A percentile compares a stretch with the other conserved stretches of the same genome.
Conservation (phyloP, 2,329 filamentous ascomycete genomes). For the Hymenoscyphus repandus region DNA sequence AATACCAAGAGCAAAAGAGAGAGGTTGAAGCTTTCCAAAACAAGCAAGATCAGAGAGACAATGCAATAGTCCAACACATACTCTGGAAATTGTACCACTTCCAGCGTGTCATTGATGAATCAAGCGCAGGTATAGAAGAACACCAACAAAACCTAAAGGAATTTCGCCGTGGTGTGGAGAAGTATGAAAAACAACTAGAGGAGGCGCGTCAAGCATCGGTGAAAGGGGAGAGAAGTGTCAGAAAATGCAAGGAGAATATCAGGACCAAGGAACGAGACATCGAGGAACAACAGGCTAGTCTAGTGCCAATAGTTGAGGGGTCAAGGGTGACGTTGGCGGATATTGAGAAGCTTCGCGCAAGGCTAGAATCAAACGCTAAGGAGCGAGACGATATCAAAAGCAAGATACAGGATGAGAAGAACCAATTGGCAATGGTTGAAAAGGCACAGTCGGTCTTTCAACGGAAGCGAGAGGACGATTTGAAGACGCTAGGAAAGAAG, state of each 20-base stretch:
- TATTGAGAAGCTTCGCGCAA: slow-evolving; percentile 60
- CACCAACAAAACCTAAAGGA: slow-evolving; percentile 95
- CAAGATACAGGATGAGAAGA: slow-evolving; percentile 68
- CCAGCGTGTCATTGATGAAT: slow-evolving; percentile 88
- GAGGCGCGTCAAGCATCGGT: slow-evolving; percentile 79
- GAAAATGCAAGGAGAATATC: slow-evolving; percentile 44
- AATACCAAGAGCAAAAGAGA: slow-evolving; percentile 93
- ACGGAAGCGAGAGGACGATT: slow-evolving; percentile 75
- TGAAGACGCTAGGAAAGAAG: slow-evolving; percentile 81
- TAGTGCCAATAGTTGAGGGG: slow-evolving; percentile 91
- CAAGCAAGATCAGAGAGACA: slow-evolving; percentile 85
- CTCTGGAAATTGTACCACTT: slow-evolving; percentile 97
- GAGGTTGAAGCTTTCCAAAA: slow-evolving; percentile 91
- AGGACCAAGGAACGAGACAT: slow-evolving; percentile 62
- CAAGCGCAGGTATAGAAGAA: slow-evolving; percentile 81
- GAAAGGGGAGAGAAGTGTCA: slow-evolving; percentile 66
- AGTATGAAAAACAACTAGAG: slow-evolving; percentile 75
- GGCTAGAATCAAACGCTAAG: slow-evolving; percentile 66
- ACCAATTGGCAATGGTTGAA: slow-evolving; percentile 76
- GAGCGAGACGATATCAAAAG: slow-evolving; percentile 69
- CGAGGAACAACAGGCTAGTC: slow-evolving; percentile 76
- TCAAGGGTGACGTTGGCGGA: slow-evolving; percentile 72
- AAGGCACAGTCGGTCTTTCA: slow-evolving; percentile 89
- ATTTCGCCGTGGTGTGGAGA: slow-evolving; percentile 79
- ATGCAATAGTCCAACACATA: slow-evolving; percentile 87